phyloP scores from a whole-genome alignment of 2,329 filamentous ascomycete species.

The Blumeria graminis region DNA sequence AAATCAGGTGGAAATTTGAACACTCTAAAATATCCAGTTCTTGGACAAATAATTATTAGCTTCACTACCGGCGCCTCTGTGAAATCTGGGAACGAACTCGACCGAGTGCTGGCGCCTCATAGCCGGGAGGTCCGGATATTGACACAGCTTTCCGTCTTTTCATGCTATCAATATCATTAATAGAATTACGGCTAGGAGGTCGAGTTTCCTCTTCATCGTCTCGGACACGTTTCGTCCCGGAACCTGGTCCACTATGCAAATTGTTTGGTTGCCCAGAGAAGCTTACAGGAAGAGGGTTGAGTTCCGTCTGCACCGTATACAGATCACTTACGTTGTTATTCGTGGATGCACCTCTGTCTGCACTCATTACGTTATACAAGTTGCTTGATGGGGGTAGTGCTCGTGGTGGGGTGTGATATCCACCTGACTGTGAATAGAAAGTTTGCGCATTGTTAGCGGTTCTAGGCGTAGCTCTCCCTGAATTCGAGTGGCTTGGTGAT shows the following conservation, averaged over 20 bases:
- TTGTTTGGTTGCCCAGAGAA: conserved; percentile 35
- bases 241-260: conserved; percentile 36
- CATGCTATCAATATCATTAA: conserved; percentile 27
- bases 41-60: background rate
- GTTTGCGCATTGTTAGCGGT: conserved; percentile 47
- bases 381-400: conserved; percentile 47
- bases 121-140: conserved; percentile 23
- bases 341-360: conserved; percentile 43
- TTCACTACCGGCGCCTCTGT: conserved; percentile 15
- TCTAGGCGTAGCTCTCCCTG: conserved; percentile 65
- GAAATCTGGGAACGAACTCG: conserved; percentile 23
- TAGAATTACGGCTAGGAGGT: conserved; percentile 29
- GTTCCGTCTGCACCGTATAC: conserved; percentile 42
- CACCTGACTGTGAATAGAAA: conserved; percentile 40
- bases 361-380: conserved; percentile 74
- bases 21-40: background rate
- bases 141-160: conserved; percentile 60
- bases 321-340: conserved; percentile 42
- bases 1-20: too few species aligned
- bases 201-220: conserved; percentile 27
- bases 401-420: conserved; percentile 59
- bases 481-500: conserved; percentile 48
- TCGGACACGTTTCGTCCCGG: conserved; percentile 20
- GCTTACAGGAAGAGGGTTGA: conserved; percentile 31
- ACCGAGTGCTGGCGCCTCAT: conserved; percentile 21